Conservation (phyloP, 495 filamentous ascomycete species). For the Penicillium bialowiezense region DNA sequence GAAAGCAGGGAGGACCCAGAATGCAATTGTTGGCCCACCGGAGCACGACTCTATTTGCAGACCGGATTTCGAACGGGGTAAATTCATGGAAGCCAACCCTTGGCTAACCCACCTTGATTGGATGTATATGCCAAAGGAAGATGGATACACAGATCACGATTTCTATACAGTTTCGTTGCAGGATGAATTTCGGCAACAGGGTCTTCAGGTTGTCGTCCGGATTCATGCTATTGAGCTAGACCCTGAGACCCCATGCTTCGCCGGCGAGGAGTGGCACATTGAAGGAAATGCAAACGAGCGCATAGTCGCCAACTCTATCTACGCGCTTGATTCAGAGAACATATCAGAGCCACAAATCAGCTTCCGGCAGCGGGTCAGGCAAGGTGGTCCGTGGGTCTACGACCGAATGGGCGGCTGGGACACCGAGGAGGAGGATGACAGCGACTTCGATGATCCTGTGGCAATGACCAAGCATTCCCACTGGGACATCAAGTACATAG, state of each 20-base stretch:
- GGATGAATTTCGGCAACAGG: constrained; percentile 8
- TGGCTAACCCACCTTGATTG: constrained; percentile 4
- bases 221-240: constrained; percentile 12
- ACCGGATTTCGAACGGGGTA: not conserved
- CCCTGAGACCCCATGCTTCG: constrained; percentile 9
- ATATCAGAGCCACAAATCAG: constrained; percentile 7
- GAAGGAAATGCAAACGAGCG: constrained; percentile 16
- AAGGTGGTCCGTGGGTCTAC: not conserved
- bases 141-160: constrained; percentile 6
- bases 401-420: not conserved
- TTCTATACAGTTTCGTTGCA: constrained; percentile 11
- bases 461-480: not conserved
- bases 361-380: constrained; percentile 5
- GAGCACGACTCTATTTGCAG: not conserved
- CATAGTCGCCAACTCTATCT: constrained; percentile 12
- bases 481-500: constrained; percentile 6
- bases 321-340: constrained; percentile 9
- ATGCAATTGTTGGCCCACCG: constrained; percentile 11
- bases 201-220: constrained; percentile 14
- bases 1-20: constrained; percentile 13
- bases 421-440: constrained; percentile 1
- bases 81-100: constrained; percentile 5
- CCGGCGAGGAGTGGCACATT: constrained; percentile 13
- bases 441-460: not conserved
- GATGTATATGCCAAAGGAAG: constrained; percentile 7